Evolutionary conservation across 2,329 filamentous ascomycete species (phyloP).

Genomic region (Colletotrichum siamense): DNA sequence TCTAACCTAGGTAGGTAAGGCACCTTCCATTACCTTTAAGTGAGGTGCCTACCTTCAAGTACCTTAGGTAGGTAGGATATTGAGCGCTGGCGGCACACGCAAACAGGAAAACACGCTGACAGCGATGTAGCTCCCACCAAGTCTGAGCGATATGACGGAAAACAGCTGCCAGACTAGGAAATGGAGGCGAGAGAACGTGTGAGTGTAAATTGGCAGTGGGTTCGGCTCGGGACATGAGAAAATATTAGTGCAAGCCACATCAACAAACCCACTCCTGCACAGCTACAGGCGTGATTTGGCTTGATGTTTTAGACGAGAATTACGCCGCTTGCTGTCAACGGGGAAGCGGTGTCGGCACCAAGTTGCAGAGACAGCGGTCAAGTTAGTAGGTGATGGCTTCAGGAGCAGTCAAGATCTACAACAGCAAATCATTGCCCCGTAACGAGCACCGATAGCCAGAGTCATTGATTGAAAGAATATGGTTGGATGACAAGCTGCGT

Average conservation of each 20-base stretch:
- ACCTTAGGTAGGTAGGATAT: too few relatives aligned
- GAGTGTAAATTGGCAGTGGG: neutral
- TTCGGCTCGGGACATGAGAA: neutral
- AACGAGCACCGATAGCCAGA: too few relatives aligned
- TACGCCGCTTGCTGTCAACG: neutral
- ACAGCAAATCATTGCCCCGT: neutral
- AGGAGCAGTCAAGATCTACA: neutral
- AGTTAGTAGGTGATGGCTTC: neutral
- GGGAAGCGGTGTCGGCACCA: neutral
- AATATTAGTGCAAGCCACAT: conserved; percentile 6
- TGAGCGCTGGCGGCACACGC: neutral
- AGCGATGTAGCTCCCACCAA: neutral
- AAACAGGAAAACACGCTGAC: neutral
- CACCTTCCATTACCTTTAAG: too few relatives aligned
- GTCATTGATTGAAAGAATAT: too few relatives aligned
- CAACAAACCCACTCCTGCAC: neutral
- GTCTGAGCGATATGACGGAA: neutral
- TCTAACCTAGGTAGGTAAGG: too few relatives aligned
- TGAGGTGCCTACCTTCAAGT: too few relatives aligned
- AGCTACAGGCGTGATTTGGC: neutral
- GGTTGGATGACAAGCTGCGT: too few relatives aligned
- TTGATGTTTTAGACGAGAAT: neutral
- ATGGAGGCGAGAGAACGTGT: conserved; percentile 9
- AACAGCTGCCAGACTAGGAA: conserved; percentile 4
- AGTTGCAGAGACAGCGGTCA: neutral